Base-by-base conservation (phyloP, 495 filamentous ascomycete genomes). In the Podospora appendiculata region DNA sequence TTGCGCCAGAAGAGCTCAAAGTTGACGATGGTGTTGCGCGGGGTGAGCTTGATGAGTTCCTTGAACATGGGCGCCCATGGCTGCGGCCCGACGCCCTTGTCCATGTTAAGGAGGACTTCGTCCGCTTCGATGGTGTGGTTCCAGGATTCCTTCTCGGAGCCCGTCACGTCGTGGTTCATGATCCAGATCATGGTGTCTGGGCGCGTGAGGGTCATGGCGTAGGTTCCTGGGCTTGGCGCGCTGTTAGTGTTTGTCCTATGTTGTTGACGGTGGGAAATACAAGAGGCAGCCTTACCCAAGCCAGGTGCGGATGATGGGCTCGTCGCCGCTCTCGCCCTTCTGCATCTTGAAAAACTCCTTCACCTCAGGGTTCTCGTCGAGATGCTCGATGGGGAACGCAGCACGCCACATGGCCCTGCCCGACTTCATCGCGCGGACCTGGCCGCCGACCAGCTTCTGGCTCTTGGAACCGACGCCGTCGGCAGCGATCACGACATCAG, bases 1-100 rank as follows among this genome's bases (percentile, higher is more conserved):
- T 87, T 74, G 41, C 85, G 74, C 69, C 80, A 85, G 14, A 87
- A 76, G 8, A 88, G 73, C 56, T 85, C 83, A 69, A 79, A 88
- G 58, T 88, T 80, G 39, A 88, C 74, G n/a, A 84, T 71, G 10
- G 69, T 72, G 47, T 71, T 65, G 45, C 73, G 59, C 3, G 81
- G 83, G 0, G 78, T 82, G n/a, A 76, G 70, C 53, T 73, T 73
- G 25, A 85, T 70, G 34, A 85, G 69, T 7, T 75, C 72, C 40
- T 76, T 78, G 65, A 76, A 75, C 44, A 78, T 66, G 3, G 75
- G 72, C 14, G 79, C 74, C 80, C 82, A 85, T 1, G 64, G 58
- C 1, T 38, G n/a, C 8, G 61, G 52, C 32, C 62, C 65, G 13
- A 70, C 59, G 38, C 71, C 69, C 51, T 75, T 70, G 56, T 78